phyloP scores from a whole-genome alignment of 2,329 filamentous ascomycete species.

The Aspergillus sp. region DNA sequence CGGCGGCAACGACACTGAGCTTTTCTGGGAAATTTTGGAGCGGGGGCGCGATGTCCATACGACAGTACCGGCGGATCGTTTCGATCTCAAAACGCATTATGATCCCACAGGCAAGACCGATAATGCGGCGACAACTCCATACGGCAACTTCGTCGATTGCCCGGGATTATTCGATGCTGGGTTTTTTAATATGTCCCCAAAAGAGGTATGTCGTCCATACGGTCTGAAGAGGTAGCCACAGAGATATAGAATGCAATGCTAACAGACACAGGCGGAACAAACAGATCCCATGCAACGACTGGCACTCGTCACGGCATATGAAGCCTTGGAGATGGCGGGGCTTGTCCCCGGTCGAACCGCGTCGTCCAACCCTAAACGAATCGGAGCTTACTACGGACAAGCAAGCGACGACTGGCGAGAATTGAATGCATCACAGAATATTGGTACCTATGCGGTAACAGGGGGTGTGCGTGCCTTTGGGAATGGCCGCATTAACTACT shows the following conservation, averaged over 20 bases:
- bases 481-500: slow-evolving; percentile 68
- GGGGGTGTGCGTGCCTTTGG: slow-evolving; percentile 61
- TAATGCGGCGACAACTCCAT: slow-evolving; percentile 33
- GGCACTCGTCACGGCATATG: slow-evolving; percentile 73
- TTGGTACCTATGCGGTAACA: slow-evolving; percentile 66
- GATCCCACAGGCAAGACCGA: slow-evolving; percentile 33
- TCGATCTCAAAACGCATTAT: slow-evolving; percentile 33
- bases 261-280: slow-evolving; percentile 60
- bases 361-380: slow-evolving; percentile 59
- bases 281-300: slow-evolving; percentile 79
- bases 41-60: slow-evolving; percentile 32
- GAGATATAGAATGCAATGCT: background rate
- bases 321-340: slow-evolving; percentile 78
- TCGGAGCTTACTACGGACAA: slow-evolving; percentile 72
- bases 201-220: slow-evolving; percentile 40
- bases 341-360: slow-evolving; percentile 67
- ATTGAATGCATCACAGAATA: slow-evolving; percentile 68
- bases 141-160: slow-evolving; percentile 40
- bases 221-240: background rate
- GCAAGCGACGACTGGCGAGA: slow-evolving; percentile 65
- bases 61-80: slow-evolving; percentile 33
- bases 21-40: slow-evolving; percentile 39
- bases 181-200: slow-evolving; percentile 59
- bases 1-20: slow-evolving; percentile 22
- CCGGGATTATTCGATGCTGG: slow-evolving; percentile 40